Base-by-base conservation (phyloP, 768 basidiomycete genomes). In the Lentinus tigrinus region DNA sequence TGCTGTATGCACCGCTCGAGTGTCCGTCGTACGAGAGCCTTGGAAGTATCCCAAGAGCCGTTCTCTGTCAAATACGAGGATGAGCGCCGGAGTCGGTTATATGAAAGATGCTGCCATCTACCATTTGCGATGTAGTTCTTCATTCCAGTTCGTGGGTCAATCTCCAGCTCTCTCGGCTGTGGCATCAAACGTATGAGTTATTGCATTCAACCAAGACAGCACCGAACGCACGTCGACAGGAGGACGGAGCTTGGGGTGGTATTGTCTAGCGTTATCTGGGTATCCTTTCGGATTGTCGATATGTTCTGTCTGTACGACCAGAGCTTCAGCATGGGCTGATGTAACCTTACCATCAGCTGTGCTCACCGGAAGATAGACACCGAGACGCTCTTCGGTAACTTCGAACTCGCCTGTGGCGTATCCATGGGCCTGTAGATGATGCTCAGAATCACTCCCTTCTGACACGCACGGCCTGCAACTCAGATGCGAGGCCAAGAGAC, bases 231-330 rank as follows among this genome's bases (percentile, higher is more conserved):
- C 88, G 66, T 95, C 85, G 6, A 98, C 87, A 3, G 94, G 94
- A 3, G 85, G 85, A 13, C 95, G 85, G 8, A 98, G 80, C 19
- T 81, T 77, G 0, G 87, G 83, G 65, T 96, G 82, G 65, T 88
- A 93, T 65, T 80, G 78, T 40, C 92, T 78, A 0, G 95, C 83
- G 70, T 98, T 93, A 70, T 91, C 86, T 0, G 88, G 91, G 65
- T 94, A 95, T 13, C 92, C 93, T 70, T 90, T 92, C 2, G 93
- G 93, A 66, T 96, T 96, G 69, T 96, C 93, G 66, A 95, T 94
- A 69, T 96, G 93, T 70, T 94, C 90, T 0, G 81, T 82, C 85
- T 89, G 36, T 47, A 24, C 37, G 27, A 46, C n/a, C n/a, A n/a
- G n/a, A n/a, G n/a, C n/a, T n/a, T n/a, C n/a, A n/a, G n/a, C n/a